Evolutionary conservation across 2,329 filamentous ascomycete genomes (phyloP).

Genomic region (Colletotrichum sp.): DNA sequence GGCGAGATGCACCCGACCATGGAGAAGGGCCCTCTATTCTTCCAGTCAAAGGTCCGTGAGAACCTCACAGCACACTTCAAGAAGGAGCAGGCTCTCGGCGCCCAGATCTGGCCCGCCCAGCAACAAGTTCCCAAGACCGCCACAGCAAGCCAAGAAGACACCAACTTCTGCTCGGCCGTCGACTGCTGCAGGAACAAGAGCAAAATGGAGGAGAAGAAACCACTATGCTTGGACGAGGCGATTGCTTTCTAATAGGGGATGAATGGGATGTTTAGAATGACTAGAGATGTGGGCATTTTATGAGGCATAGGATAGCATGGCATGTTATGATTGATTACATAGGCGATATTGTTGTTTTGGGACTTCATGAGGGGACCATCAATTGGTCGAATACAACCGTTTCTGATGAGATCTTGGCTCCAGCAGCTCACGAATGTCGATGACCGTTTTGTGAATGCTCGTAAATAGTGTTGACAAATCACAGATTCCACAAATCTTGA

Average conservation of each 20-base stretch:
- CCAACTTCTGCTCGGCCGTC: slow-evolving; percentile 38
- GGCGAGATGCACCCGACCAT: slow-evolving; percentile 66
- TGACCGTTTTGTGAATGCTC: slow-evolving; percentile 26
- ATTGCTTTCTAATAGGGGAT: slow-evolving; percentile 25
- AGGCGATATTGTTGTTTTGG: slow-evolving; percentile 5
- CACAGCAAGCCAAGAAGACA: slow-evolving; percentile 29
- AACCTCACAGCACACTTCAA: slow-evolving; percentile 51
- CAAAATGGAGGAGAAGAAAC: slow-evolving; percentile 16
- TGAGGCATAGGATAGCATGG: background rate
- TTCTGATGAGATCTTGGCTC: background rate
- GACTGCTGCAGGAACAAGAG: slow-evolving; percentile 31
- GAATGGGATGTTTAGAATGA: background rate
- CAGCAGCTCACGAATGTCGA: background rate
- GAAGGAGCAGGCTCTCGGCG: slow-evolving; percentile 46
- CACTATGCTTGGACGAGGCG: slow-evolving; percentile 21
- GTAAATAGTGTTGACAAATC: background rate
- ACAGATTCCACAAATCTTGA: slow-evolving; percentile 31
- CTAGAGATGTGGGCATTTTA: background rate
- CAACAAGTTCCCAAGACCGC: slow-evolving; percentile 35
- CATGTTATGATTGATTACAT: background rate
- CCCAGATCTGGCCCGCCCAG: slow-evolving; percentile 59
- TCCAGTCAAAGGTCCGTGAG: slow-evolving; percentile 58
- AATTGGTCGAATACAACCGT: background rate
- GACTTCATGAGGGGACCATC: background rate
- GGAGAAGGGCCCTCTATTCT: slow-evolving; percentile 64